Evolutionary conservation across 2,329 filamentous ascomycete genomes (phyloP), one percentile per base, ranked within the genome.

Genomic region (Botrytis tulipae): DNA sequence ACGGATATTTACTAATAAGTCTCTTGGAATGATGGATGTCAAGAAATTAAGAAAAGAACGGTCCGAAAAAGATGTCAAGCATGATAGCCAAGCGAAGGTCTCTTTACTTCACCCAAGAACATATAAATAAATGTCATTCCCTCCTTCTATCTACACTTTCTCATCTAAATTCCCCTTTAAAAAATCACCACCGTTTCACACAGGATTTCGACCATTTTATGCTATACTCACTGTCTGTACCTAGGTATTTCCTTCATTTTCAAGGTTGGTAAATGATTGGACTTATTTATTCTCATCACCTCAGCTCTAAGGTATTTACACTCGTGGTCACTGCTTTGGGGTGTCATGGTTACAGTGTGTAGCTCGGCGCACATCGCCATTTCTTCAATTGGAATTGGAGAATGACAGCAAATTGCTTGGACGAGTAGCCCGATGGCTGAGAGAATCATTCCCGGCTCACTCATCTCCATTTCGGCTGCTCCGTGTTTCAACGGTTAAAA

Each of bases 71-170:
- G 3, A 35, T 54, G 35, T 40, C 40, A 69, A 42, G 32, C 32
- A 57, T 40, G 40, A 42, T 18, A 10, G 20, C 46, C 67, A 70
- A 70, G 67, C 67, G 67, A 70, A 40, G 51, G n/a, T n/a, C 37
- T 18, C 35, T 59, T 42, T 1, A 57, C n/a, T 57, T 57, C 51
- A 10, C 16, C 20, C 22, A 35, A 25, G 51, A 61, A 70, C 20
- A 35, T 70, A 70, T 70, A 70, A 70, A 70, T 44, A 16, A 60
- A 61, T 59, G 37, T 14, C 37, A 35, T n/a, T 8, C 67, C 51
- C 37, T 12, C 25, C 25, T 10, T 40, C 16, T 42, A 42, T 14
- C 14, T 12, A 40, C 48, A 16, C 48, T n/a, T 25, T 22, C 16
- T 37, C 22, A 8, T 4, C 40, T 6, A 32, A 35, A 46, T 29